Evolutionary conservation across 2,329 filamentous ascomycete genomes (phyloP).

Genomic region (Ophidiomyces ophidiicola): DNA sequence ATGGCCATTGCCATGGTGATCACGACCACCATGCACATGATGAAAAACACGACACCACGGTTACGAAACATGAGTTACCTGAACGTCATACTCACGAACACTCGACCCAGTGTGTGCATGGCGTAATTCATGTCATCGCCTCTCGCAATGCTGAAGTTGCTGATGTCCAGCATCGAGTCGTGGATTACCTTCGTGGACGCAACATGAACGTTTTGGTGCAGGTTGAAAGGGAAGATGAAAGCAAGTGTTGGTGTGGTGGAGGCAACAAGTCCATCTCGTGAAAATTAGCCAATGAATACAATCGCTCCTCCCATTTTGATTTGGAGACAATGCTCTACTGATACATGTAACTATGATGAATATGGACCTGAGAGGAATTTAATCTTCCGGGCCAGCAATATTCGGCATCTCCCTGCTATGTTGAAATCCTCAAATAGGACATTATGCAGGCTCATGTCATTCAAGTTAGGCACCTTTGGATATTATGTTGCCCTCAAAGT

Average conservation of each 20-base stretch:
- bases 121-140: slow-evolving; percentile 77
- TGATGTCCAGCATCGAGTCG: slow-evolving; percentile 69
- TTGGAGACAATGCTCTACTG: no score
- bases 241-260: slow-evolving; percentile 50
- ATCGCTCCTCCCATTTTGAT: no score
- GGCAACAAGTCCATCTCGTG: slow-evolving; percentile 24
- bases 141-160: slow-evolving; percentile 60
- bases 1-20: slow-evolving; percentile 21
- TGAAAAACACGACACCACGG: slow-evolving; percentile 21
- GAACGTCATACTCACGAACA: slow-evolving; percentile 19
- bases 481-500: neutral
- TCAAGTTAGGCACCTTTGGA: no score
- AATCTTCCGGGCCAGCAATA: neutral
- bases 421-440: no score
- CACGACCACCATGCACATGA: slow-evolving; percentile 19
- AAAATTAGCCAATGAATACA: neutral
- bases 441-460: no score
- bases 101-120: slow-evolving; percentile 45
- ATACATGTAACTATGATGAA: no score
- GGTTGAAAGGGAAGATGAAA: slow-evolving; percentile 72
- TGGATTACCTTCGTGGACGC: slow-evolving; percentile 55
- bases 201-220: slow-evolving; percentile 76
- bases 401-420: no score
- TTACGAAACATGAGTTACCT: no score
- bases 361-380: no score